Base-by-base conservation (phyloP, 306 rosid species). In the Vigna trinervia region DNA sequence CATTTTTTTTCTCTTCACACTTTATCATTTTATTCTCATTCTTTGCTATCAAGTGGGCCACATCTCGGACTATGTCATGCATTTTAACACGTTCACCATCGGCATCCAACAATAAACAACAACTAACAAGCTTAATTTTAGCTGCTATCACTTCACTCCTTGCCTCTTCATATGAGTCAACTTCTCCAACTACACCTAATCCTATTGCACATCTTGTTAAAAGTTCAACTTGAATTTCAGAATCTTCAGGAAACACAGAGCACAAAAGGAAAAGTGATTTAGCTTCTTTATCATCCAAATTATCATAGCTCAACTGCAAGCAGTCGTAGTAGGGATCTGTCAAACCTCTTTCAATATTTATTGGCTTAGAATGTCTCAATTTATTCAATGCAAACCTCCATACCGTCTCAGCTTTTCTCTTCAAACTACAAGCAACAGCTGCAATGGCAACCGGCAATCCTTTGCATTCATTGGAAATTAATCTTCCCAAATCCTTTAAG, bases 231-330 rank as follows among this genome's bases (percentile, higher is more conserved):
- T 54, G 8, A 34, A 83, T 74, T 59, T 74, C 56, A 73, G 0
- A 30, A 52, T 75, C 86, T 59, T 78, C 73, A 7, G 83, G 80
- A 43, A 78, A 83, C 1, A 69, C 32, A 43, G 83, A 78, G 8
- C 86, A 78, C 39, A 78, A 22, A 1, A 78, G 20, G 26, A 83
- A 52, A 0, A 79, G 43, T n/a, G 43, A 11, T 53, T 75, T 26
- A 39, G 75, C 63, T 45, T 69, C 53, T 17, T 68, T 1, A 10
- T 0, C 5, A 48, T 69, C 50, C 30, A 74, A 58, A 61, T 79
- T 13, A 22, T 54, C 63, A 28, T n/a, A 83, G 61, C 84, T 75
- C n/a, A 75, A 17, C 19, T 17, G 12, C 0, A 83, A 9, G 48
- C 81, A 79, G 1, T 22, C 1, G 0, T 34, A 53, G 32, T 69